phyloP scores from a whole-genome alignment of 2,329 filamentous ascomycete genomes.

The Myriosclerotinia duriaeana region DNA sequence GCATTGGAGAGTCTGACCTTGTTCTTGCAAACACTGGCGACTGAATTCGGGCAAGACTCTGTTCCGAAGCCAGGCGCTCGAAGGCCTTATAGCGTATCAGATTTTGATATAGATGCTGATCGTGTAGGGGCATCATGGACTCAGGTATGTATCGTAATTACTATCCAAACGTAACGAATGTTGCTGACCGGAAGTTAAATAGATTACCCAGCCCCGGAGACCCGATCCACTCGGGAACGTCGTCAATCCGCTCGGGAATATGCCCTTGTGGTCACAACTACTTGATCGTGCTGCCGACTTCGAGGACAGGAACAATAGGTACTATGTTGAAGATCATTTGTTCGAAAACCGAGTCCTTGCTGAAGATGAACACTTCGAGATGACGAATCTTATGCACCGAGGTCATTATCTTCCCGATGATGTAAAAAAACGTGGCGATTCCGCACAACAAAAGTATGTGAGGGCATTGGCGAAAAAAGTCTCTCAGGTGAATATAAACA shows the following conservation, averaged over 20 bases:
- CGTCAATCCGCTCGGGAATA: slow-evolving; percentile 2
- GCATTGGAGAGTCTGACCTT: background rate
- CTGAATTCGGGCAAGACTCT: background rate
- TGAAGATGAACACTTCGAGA: slow-evolving; percentile 25
- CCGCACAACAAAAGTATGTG: background rate
- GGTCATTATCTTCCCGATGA: background rate
- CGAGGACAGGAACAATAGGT: slow-evolving; percentile 25
- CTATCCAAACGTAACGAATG: background rate
- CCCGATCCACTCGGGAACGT: background rate
- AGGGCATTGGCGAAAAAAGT: slow-evolving; percentile 21
- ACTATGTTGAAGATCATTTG: slow-evolving; percentile 30
- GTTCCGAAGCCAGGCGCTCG: background rate
- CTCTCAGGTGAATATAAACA: slow-evolving; percentile 24
- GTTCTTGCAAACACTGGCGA: slow-evolving; percentile 14
- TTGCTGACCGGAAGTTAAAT: slow-evolving; percentile 1
- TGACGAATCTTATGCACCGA: background rate
- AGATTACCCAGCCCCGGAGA: slow-evolving; percentile 9
- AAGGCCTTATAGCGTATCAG: background rate
- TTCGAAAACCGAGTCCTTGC: slow-evolving; percentile 27
- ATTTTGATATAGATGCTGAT: slow-evolving; percentile 17
- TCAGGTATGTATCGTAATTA: slow-evolving; percentile 5
- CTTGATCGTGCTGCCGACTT: slow-evolving; percentile 37
- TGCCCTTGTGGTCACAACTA: slow-evolving; percentile 26
- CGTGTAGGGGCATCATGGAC: slow-evolving; percentile 7
- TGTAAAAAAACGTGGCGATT: background rate